Base-by-base conservation (phyloP, 305 asterid species). In the Caryopteris hybrid region DNA sequence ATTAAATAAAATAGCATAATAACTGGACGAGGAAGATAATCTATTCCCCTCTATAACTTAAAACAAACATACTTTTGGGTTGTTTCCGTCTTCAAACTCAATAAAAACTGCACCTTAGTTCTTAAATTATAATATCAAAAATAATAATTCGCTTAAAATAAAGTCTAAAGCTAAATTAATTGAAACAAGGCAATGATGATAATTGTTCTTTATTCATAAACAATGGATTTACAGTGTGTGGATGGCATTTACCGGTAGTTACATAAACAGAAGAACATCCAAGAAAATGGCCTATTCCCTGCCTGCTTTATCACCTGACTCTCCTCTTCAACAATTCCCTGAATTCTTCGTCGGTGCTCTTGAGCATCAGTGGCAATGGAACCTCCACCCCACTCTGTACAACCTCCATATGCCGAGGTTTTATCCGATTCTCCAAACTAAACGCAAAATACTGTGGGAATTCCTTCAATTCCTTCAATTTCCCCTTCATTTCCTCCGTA, bases 361-460 rank as follows among this genome's bases (percentile, higher is more conserved):
- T 87, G 52, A 89, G 87, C 92, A 89, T 75, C 76, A 73, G 22
- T 29, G 95, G 66, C 83, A 89, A 56, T 25, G 92, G 75, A 61
- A 87, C 73, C 53, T 72, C 33, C 29, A 74, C 74, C 8, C 89
- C 86, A 68, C 77, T 64, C 69, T 80, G 36, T 31, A 84, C 81
- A 66, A 72, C 71, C 79, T 80, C 87, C 74, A 29, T 18, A 41
- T 87, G 84, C 79, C 92, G 74, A 1, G 85, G 83, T 71, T 83
- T 90, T 29, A 93, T 91, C 86, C 96, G 71, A 38, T 87, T 93
- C 83, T 87, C 96, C 94, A 93, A 72, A 61, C 96, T 93, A 64
- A 93, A 93, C 2, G 90, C 74, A 38, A 93, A 93, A 38, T 83
- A 91, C 84, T 91, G 99, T 5, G 98, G 97, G 56, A 92, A 92